These are phyloP conservation scores for Dictyostelium brefeldianum DNA, from an alignment of 78 protist genomes.

Conservation along the genomic window DNA sequence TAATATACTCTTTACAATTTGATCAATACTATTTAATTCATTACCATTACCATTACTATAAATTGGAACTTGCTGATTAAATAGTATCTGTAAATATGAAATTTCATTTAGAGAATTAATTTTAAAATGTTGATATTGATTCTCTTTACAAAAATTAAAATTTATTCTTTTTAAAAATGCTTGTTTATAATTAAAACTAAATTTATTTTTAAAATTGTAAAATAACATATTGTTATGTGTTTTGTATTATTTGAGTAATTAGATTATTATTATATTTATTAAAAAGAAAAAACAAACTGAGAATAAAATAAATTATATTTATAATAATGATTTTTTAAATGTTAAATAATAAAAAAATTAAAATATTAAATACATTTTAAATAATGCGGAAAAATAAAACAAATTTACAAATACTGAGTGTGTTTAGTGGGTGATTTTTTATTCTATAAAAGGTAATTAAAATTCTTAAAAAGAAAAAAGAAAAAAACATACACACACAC, in stretches of 20 bases:
- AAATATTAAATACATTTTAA: too few relatives aligned
- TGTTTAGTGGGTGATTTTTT: too few relatives aligned
- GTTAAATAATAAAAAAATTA: not conserved
- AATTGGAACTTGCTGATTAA: constrained; percentile 1
- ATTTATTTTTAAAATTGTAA: not conserved
- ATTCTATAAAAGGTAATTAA: too few relatives aligned
- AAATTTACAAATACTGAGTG: too few relatives aligned
- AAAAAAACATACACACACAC: too few relatives aligned
- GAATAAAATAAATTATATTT: not conserved
- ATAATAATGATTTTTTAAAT: not conserved
- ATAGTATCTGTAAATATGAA: not conserved
- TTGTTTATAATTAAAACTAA: not conserved
- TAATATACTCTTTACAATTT: not conserved
- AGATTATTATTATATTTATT: not conserved
- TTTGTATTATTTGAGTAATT: not conserved
- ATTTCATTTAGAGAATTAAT: not conserved
- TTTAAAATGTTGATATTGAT: not conserved
- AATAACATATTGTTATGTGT: not conserved
- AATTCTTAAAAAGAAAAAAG: too few relatives aligned
- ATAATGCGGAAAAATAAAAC: too few relatives aligned
- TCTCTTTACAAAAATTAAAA: not conserved
- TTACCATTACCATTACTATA: not conserved
- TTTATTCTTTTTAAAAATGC: not conserved
- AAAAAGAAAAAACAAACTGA: not conserved
- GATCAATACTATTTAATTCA: not conserved